Evolutionary conservation across 2,329 filamentous ascomycete genomes (phyloP).

Genomic region (Fusarium veterinarium): DNA sequence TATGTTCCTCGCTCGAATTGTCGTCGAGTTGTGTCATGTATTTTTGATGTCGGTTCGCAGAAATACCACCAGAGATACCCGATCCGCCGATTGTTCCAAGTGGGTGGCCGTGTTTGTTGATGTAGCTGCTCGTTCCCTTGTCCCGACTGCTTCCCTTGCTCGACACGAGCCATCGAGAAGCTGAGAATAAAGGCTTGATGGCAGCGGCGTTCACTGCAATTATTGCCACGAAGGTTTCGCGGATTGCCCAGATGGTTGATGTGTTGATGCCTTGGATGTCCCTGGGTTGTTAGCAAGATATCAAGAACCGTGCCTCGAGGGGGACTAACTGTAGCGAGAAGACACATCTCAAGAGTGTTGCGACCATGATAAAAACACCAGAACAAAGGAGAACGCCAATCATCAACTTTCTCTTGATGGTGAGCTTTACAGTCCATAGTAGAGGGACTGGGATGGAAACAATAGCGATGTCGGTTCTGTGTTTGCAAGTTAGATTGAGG

Average conservation of each 20-base stretch:
- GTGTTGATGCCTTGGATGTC: constrained; percentile 52
- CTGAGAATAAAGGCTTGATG: constrained; percentile 55
- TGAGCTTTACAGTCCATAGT: constrained; percentile 54
- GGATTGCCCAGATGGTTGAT: constrained; percentile 56
- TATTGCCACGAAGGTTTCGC: constrained; percentile 58
- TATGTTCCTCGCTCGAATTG: constrained; percentile 49
- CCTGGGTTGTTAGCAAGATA: constrained; percentile 12
- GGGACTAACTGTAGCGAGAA: constrained; percentile 46
- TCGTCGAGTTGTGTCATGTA: constrained; percentile 44
- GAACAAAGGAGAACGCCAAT: constrained; percentile 55
- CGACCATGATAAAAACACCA: constrained; percentile 57
- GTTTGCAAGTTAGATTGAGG: constrained; percentile 6
- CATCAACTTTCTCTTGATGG: constrained; percentile 51
- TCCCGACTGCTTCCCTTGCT: constrained; percentile 47
- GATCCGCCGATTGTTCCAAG: constrained; percentile 44
- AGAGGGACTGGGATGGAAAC: constrained; percentile 55
- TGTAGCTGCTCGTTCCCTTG: constrained; percentile 41
- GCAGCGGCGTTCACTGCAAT: constrained; percentile 56
- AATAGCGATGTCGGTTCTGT: constrained; percentile 54
- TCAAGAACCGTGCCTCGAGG: fast-evolving
- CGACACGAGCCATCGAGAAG: constrained; percentile 48
- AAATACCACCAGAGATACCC: constrained; percentile 17
- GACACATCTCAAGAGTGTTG: constrained; percentile 55
- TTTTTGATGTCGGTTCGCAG: constrained; percentile 27
- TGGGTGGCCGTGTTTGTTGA: constrained; percentile 41